Evolutionary conservation across 305 asterid genomes (phyloP).

Genomic region (Fraxinus velutina): DNA sequence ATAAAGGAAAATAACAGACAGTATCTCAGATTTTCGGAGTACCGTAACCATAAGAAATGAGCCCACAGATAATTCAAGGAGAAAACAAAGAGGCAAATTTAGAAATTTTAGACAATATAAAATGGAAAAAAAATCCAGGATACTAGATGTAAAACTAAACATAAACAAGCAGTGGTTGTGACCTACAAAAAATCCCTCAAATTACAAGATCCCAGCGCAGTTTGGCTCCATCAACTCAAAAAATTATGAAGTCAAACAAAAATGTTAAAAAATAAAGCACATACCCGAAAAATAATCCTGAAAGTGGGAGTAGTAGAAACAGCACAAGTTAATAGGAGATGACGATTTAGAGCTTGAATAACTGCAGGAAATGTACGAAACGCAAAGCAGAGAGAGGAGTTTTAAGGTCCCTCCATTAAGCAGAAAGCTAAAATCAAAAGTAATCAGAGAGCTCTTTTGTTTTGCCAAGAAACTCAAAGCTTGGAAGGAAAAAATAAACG

Average conservation of each 20-base stretch:
- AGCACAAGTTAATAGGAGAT: constrained; percentile 9
- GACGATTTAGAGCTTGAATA: constrained; percentile 13
- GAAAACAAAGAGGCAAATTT: not conserved
- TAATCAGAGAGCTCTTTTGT: constrained; percentile 20
- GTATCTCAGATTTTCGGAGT: not conserved
- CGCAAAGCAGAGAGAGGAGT: constrained; percentile 33
- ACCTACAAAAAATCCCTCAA: not conserved
- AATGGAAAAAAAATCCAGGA: not conserved
- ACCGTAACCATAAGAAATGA: not conserved
- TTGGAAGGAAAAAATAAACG: not conserved
- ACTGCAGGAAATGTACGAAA: constrained; percentile 27
- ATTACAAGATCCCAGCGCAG: constrained; percentile 30
- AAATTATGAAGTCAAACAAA: not conserved
- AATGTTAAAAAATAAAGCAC: not conserved
- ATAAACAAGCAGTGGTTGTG: not conserved
- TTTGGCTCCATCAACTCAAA: not conserved
- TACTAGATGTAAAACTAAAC: not conserved
- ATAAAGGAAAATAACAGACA: not conserved
- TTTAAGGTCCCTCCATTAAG: constrained; percentile 67
- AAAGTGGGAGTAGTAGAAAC: not conserved
- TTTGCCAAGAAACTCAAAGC: constrained; percentile 28
- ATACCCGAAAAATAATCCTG: constrained; percentile 35
- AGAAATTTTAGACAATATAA: not conserved
- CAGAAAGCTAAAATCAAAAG: constrained; percentile 37
- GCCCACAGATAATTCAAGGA: not conserved